phyloP scores from a whole-genome alignment of 2,329 filamentous ascomycete genomes.

The Eurotiales sp. region DNA sequence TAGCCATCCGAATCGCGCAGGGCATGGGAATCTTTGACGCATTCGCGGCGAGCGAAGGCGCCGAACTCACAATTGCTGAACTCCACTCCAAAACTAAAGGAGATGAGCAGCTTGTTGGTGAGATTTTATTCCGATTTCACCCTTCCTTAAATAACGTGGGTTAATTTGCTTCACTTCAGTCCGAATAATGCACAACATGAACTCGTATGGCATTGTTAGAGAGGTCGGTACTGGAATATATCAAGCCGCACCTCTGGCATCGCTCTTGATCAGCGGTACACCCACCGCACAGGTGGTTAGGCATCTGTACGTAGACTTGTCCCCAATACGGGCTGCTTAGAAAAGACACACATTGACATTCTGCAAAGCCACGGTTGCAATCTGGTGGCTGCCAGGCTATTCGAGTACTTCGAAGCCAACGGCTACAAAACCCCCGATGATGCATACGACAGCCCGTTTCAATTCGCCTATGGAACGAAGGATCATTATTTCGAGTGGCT shows the following conservation, averaged over 20 bases:
- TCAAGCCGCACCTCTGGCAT: conserved; percentile 16
- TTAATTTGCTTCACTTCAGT: background rate
- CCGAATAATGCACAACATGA: background rate
- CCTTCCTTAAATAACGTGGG: background rate
- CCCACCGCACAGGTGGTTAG: conserved; percentile 16
- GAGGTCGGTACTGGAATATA: background rate
- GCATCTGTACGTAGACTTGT: conserved; percentile 20
- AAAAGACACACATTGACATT: background rate
- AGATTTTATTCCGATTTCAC: too few relatives aligned
- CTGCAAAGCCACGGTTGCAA: conserved; percentile 13
- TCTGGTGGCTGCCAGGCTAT: conserved; percentile 18
- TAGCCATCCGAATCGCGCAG: conserved; percentile 1
- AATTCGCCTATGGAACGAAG: conserved; percentile 22
- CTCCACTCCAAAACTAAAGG: conserved; percentile 5
- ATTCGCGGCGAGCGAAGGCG: background rate
- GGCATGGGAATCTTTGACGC: conserved; percentile 8
- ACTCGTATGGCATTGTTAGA: background rate
- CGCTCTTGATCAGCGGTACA: conserved; percentile 13
- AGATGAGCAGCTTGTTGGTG: conserved; percentile 2
- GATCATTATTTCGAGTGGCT: conserved; percentile 28
- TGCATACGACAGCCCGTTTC: conserved; percentile 25
- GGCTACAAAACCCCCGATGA: conserved; percentile 28
- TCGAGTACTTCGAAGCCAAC: conserved; percentile 25
- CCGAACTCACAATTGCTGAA: conserved; percentile 1
- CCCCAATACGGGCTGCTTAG: too few relatives aligned